A percentile compares a stretch with the other conserved stretches of the same genome.
Evolutionary conservation across 2,329 filamentous ascomycete species (phyloP).

Genomic region (Arthrobotrys conoides): DNA sequence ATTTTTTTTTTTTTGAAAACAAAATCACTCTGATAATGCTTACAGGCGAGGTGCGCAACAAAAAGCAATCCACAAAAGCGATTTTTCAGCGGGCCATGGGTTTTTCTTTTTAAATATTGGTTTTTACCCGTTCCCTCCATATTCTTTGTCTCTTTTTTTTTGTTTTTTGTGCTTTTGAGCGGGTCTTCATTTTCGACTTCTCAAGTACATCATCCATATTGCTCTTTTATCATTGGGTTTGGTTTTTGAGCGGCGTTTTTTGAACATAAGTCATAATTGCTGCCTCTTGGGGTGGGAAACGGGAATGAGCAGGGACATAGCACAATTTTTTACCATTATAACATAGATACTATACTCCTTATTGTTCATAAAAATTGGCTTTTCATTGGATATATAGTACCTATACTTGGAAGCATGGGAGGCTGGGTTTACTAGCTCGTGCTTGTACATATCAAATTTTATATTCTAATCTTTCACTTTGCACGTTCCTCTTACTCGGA

Average conservation of each 20-base stretch:
- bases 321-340: background rate
- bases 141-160: background rate
- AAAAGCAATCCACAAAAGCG: conserved; percentile 30
- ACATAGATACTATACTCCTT: conserved; percentile 16
- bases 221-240: conserved; percentile 7
- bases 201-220: conserved; percentile 4
- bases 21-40: background rate
- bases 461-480: background rate
- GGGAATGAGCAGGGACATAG: background rate
- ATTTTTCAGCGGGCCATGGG: conserved; percentile 28
- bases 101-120: conserved; percentile 1
- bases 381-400: conserved; percentile 20
- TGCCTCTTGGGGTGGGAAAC: conserved; percentile 2
- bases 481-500: background rate
- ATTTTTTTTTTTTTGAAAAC: too few relatives aligned
- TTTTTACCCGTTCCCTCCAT: background rate
- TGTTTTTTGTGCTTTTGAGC: conserved; percentile 13
- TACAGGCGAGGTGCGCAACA: background rate
- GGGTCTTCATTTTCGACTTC: conserved; percentile 19
- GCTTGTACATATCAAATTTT: conserved; percentile 16
- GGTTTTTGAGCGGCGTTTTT: conserved; percentile 39
- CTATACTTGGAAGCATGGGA: background rate
- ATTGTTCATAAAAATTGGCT: conserved; percentile 26
- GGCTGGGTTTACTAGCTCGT: conserved; percentile 2
- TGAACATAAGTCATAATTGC: conserved; percentile 1